A percentile compares a stretch with the other conserved stretches of the same genome.
phyloP scores from a whole-genome alignment of 140 eudicot genomes.

The Cichorium intybus region DNA sequence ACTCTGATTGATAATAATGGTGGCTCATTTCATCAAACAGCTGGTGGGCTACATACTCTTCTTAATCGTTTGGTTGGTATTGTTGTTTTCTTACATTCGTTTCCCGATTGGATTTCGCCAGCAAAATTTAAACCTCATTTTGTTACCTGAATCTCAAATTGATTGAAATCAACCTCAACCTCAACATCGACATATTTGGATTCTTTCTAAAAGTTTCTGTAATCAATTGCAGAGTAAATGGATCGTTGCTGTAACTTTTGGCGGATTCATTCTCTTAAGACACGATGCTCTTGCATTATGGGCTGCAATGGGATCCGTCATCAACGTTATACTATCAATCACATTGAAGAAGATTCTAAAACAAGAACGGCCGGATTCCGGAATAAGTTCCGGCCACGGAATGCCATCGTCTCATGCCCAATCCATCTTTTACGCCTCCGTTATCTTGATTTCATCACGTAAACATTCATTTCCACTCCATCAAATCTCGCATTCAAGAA shows the following conservation, averaged over 20 bases:
- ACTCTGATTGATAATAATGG: conserved; percentile 38
- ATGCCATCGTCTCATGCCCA: conserved; percentile 99
- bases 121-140: not conserved
- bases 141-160: not conserved
- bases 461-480: conserved; percentile 7
- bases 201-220: not conserved
- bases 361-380: conserved; percentile 75
- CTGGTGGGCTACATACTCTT: conserved; percentile 45
- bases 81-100: not conserved
- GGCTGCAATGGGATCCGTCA: conserved; percentile 61
- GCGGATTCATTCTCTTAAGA: conserved; percentile 45
- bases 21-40: conserved; percentile 22
- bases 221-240: conserved; percentile 74
- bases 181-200: not conserved
- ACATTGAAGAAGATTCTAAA: conserved; percentile 59
- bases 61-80: conserved; percentile 58
- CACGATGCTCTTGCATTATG: conserved; percentile 82
- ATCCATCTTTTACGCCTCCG: conserved; percentile 47
- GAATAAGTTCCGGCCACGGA: conserved; percentile 64
- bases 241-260: conserved; percentile 50
- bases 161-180: not conserved
- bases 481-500: not conserved
- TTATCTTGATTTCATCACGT: conserved; percentile 52
- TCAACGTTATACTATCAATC: conserved; percentile 54
- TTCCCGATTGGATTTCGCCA: not conserved